phyloP scores from a whole-genome alignment of 257 asterid species.

The Anisodus acutangulus region DNA sequence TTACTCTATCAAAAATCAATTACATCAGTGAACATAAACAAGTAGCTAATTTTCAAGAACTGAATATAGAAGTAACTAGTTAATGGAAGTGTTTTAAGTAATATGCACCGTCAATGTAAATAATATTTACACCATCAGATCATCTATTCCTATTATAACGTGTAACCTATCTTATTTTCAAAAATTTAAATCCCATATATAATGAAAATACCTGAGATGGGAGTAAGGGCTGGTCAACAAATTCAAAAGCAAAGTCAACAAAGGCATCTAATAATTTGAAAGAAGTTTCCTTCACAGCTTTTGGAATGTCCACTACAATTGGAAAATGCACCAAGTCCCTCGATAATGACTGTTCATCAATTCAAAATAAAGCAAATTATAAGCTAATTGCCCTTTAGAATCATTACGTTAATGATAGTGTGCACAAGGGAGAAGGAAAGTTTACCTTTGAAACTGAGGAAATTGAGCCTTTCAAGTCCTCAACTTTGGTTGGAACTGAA shows the following conservation, averaged over 20 bases:
- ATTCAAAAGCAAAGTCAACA: slow-evolving; percentile 50
- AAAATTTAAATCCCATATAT: no score
- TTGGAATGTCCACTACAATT: slow-evolving; percentile 31
- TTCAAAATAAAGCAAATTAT: not conserved
- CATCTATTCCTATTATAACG: no score
- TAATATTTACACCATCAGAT: no score
- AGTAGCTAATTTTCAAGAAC: not conserved
- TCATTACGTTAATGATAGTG: not conserved
- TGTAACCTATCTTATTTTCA: no score
- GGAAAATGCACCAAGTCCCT: slow-evolving; percentile 40
- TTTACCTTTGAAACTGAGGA: slow-evolving; percentile 37
- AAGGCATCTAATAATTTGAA: slow-evolving; percentile 50
- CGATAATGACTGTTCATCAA: slow-evolving; percentile 41
- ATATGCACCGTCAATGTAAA: no score
- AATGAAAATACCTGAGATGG: slow-evolving; percentile 60
- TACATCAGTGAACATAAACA: not conserved
- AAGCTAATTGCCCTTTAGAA: not conserved
- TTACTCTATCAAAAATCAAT: slow-evolving; percentile 48
- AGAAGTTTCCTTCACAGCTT: slow-evolving; percentile 42
- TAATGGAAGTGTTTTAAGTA: not conserved
- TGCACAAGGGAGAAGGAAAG: not conserved
- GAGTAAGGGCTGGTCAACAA: slow-evolving; percentile 57
- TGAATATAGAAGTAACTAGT: not conserved
- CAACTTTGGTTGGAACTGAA: slow-evolving; percentile 31
- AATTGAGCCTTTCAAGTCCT: slow-evolving; percentile 28